Evolutionary conservation across 2,329 filamentous ascomycete genomes (phyloP), one percentile per base, ranked within the genome.

Genomic region (Achaetomium macrosporum): DNA sequence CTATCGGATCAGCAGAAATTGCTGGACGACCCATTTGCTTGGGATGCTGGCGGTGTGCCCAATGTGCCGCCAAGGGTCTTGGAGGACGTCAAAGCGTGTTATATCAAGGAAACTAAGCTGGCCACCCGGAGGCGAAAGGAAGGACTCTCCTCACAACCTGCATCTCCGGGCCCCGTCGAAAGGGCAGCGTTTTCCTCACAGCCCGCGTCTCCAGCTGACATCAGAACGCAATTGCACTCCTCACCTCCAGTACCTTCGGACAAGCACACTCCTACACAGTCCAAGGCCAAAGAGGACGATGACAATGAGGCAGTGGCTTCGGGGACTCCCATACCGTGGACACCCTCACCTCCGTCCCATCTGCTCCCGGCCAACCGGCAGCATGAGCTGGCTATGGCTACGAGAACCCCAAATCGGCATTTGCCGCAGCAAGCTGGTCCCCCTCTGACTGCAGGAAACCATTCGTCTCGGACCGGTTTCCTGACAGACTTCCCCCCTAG

Each of bases 1-100:
- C 69, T 72, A 0, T 65, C 62, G 15, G 67, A 73, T 39, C 75
- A 77, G 56, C 63, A 63, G 25, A 48, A 50, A 4, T 60, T 76
- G 2, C 61, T 76, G 1, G 65, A 69, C 2, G 51, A 59, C 0
- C 46, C 63, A 3, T 63, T 67, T 47, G 65, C 73, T 1, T 76
- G 73, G 73, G 55, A 53, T 9, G 57, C 59, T 16, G 61, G 64
- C 10, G 64, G 62, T 2, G 31, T 61, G 3, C 56, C 59, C 40
- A 68, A 71, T 42, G 57, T 75, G 11, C 73, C 73, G 1, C 51
- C 55, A 2, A 61, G 67, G 37, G 66, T 73, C 10, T 49, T 74
- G 16, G 56, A 71, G 36, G 62, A 61, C 2, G 50, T 69, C 7
- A 66, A 60, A 44, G 56, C 61, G 44, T 55, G 56, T 31, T 46